These are phyloP conservation scores for Detonula confervacea DNA, from an alignment of 352 stramenopile genomes.

Conservation along the genomic window DNA sequence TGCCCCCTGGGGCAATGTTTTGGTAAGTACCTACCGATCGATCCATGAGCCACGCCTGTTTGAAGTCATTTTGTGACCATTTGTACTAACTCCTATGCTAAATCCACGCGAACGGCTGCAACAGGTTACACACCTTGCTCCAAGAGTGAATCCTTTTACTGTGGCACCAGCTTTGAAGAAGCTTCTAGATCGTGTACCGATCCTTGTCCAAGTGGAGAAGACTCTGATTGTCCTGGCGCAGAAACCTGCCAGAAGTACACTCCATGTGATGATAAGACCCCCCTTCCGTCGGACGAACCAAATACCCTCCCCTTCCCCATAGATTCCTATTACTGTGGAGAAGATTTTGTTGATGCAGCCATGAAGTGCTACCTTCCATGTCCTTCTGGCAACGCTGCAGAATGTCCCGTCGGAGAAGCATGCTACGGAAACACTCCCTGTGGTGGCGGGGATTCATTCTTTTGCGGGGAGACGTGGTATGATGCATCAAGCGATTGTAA, in stretches of 20 bases:
- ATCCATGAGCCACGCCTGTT: no score
- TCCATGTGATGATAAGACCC: conserved; percentile 39
- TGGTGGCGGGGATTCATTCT: conserved; percentile 45
- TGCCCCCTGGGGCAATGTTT: conserved; percentile 44
- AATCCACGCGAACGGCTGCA: no score
- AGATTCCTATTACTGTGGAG: conserved; percentile 52
- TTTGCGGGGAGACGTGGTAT: conserved; percentile 51
- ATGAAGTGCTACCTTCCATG: conserved; percentile 51
- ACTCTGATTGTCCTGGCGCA: conserved; percentile 34
- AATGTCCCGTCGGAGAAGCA: conserved; percentile 55
- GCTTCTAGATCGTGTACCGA: conserved; percentile 40
- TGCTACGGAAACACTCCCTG: conserved; percentile 53
- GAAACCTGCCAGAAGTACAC: conserved; percentile 54
- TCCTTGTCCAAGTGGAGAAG: conserved; percentile 46
- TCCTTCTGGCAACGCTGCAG: conserved; percentile 40
- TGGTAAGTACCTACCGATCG: no score
- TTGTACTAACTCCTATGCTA: no score
- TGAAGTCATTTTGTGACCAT: no score
- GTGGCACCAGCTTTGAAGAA: conserved; percentile 53
- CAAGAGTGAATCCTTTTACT: conserved; percentile 60
- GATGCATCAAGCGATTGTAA: conserved; percentile 54
- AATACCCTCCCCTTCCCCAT: conserved; percentile 7
- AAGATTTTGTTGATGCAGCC: conserved; percentile 46
- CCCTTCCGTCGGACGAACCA: conserved; percentile 3
- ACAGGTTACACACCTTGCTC: conserved; percentile 63